Base-by-base conservation (phyloP, 352 stramenopile genomes). In the Pythium angustatum region DNA sequence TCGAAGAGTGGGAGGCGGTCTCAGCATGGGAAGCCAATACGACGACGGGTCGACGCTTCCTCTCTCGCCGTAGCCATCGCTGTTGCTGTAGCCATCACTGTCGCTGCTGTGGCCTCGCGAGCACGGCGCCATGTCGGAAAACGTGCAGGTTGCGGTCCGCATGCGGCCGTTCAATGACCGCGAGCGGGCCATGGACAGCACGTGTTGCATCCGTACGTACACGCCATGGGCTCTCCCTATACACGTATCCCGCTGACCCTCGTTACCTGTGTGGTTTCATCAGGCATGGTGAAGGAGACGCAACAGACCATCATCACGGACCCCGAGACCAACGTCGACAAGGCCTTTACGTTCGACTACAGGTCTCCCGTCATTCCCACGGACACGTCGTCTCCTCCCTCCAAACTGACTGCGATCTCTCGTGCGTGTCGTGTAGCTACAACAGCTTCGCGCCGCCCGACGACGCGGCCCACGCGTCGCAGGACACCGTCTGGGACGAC, bases 341-440 rank as follows among this genome's bases (percentile, higher is more conserved):
- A 94, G 56, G 71, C 66, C 0, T 96, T 94, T 53, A 96, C 88
- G 5, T 96, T 96, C 67, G 88, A 96, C 49, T 96, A 90, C 75
- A 94, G 81, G 80, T 87, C n/a, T n/a, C n/a, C n/a, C n/a, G n/a
- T n/a, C n/a, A n/a, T n/a, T n/a, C n/a, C n/a, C n/a, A n/a, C n/a
- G n/a, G n/a, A n/a, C n/a, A n/a, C n/a, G n/a, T n/a, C n/a, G n/a
- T n/a, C n/a, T n/a, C n/a, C n/a, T n/a, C n/a, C n/a, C n/a, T n/a
- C n/a, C n/a, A n/a, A n/a, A n/a, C n/a, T n/a, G n/a, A n/a, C n/a
- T n/a, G n/a, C n/a, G n/a, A n/a, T n/a, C n/a, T n/a, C n/a, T n/a
- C n/a, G n/a, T n/a, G n/a, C n/a, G n/a, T n/a, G n/a, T n/a, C n/a
- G n/a, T n/a, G n/a, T 54, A 90, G 83, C 68, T 96, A 96, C 63